A percentile compares a stretch with the other conserved stretches of the same genome.
Conservation (phyloP, 441 rosid species). For the Erodium trifolium region DNA sequence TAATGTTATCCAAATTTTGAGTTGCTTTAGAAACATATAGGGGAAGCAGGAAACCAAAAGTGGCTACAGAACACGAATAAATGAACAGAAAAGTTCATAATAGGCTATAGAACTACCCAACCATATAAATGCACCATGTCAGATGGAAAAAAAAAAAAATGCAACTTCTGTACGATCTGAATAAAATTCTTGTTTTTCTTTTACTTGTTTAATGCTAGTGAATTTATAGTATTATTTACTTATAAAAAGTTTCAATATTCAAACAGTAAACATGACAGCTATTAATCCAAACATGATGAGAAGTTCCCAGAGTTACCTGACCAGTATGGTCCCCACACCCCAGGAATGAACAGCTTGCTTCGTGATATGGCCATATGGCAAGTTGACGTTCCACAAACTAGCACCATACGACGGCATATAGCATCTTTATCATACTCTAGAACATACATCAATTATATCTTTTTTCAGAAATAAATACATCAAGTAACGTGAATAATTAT, state of each 20-base stretch:
- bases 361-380: constrained; percentile 91
- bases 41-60: background rate
- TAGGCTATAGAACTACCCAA: background rate
- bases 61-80: too few species aligned
- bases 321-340: constrained; percentile 99
- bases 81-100: background rate
- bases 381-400: constrained; percentile 93
- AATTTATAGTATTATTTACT: background rate
- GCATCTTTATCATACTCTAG: constrained; percentile 56
- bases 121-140: too few species aligned
- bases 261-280: background rate
- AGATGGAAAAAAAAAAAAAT: too few species aligned
- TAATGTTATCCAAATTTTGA: background rate
- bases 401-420: constrained; percentile 69
- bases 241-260: background rate
- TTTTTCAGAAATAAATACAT: constrained; percentile 2
- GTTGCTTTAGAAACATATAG: background rate
- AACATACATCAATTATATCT: constrained; percentile 6
- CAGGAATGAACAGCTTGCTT: constrained; percentile 80
- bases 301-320: constrained; percentile 53
- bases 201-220: background rate
- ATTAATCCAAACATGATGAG: background rate
- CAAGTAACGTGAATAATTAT: background rate
- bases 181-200: background rate
- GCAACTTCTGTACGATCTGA: too few species aligned